phyloP scores from a whole-genome alignment of 306 rosid genomes.

The Quercus dentata region DNA sequence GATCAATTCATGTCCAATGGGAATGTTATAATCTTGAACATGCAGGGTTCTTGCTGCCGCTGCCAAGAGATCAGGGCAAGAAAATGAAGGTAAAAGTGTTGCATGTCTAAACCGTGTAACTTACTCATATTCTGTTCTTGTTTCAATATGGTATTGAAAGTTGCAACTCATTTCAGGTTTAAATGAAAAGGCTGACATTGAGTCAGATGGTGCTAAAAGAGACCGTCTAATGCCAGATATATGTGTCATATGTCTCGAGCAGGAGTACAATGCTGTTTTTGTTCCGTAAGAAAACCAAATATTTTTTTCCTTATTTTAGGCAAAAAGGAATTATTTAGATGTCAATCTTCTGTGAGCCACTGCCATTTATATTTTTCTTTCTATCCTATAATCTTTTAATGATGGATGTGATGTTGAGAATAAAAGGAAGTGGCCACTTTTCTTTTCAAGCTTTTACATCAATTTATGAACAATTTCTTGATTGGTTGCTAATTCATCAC shows the following conservation, averaged over 20 bases:
- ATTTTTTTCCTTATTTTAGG: conserved; percentile 3
- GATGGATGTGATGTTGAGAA: not conserved
- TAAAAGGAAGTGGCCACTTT: not conserved
- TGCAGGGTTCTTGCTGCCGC: conserved; percentile 98
- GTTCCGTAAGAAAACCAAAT: conserved; percentile 77
- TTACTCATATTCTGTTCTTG: conserved; percentile 3
- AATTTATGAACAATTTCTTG: not conserved
- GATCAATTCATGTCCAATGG: not conserved
- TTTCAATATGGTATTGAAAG: conserved; percentile 12
- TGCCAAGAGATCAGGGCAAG: conserved; percentile 72
- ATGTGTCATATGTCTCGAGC: conserved; percentile 97
- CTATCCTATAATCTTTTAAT: not conserved
- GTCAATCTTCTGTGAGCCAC: not conserved
- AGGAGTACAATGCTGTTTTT: conserved; percentile 87
- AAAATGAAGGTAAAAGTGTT: conserved; percentile 56
- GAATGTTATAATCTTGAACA: conserved; percentile 17
- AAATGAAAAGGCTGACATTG: conserved; percentile 44
- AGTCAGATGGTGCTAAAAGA: conserved; percentile 54
- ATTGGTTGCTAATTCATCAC: not conserved
- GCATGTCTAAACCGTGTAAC: not conserved
- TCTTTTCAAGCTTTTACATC: not conserved
- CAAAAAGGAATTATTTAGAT: not conserved
- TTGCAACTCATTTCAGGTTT: conserved; percentile 40
- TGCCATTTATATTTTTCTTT: not conserved
- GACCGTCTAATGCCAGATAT: conserved; percentile 78